Percentiles rank a stretch among this genome's conserved stretches.
phyloP scores from a whole-genome alignment of 257 asterid genomes.

The Solanum neorickii region DNA sequence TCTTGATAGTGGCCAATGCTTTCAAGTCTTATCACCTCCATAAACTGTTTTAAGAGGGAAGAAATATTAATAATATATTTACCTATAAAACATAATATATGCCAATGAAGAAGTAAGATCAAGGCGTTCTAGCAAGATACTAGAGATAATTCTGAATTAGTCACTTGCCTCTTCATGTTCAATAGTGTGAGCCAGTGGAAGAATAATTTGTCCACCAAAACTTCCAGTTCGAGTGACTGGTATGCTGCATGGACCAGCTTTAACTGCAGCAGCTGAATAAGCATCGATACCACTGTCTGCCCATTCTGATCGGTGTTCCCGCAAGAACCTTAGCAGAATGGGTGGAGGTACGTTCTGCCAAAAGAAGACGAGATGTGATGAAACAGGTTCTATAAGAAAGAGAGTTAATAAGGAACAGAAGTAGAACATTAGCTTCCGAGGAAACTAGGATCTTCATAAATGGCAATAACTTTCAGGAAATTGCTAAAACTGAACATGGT shows the following conservation, averaged over 20 bases:
- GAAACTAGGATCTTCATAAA: not conserved
- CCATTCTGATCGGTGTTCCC: slow-evolving; percentile 98
- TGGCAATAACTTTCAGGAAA: not conserved
- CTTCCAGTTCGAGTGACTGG: slow-evolving; percentile 69
- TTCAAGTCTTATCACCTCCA: slow-evolving; percentile 98
- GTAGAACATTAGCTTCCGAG: not conserved
- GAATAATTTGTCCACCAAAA: slow-evolving; percentile 87
- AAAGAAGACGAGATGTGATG: not conserved
- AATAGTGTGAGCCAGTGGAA: slow-evolving; percentile 91
- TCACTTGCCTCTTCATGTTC: slow-evolving; percentile 88
- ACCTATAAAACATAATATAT: not conserved
- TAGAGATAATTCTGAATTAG: not conserved
- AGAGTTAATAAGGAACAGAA: not conserved
- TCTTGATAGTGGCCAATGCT: slow-evolving; percentile 62
- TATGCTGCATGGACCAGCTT: slow-evolving; percentile 65
- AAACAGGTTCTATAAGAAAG: not conserved
- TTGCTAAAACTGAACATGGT: not conserved
- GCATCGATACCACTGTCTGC: slow-evolving; percentile 93
- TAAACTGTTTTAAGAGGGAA: slow-evolving; percentile 38
- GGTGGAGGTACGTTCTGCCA: slow-evolving; percentile 86
- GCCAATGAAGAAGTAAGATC: not conserved
- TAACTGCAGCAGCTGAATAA: slow-evolving; percentile 80
- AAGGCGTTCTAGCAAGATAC: not conserved
- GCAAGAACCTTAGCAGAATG: slow-evolving; percentile 67
- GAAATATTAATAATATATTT: not conserved